phyloP scores from a whole-genome alignment of 2,329 filamentous ascomycete genomes.

The Aspergillus vadensis region DNA sequence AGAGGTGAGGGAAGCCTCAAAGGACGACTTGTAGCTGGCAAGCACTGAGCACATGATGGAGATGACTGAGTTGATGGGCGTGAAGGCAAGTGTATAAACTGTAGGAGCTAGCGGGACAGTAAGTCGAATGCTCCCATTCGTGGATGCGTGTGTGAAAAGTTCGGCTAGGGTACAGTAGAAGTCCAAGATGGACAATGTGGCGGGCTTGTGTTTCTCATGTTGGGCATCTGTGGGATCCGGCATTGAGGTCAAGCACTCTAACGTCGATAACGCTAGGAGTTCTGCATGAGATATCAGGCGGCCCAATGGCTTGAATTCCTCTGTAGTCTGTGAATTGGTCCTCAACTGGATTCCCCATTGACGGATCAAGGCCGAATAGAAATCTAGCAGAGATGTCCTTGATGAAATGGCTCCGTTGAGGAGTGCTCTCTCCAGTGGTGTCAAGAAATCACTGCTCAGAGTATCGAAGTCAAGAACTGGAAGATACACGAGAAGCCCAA shows the following conservation, averaged over 20 bases:
- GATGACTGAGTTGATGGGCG: conserved; percentile 61
- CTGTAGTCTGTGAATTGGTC: conserved; percentile 26
- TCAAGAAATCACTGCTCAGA: conserved; percentile 42
- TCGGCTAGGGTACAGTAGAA: conserved; percentile 68
- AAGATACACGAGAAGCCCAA: conserved; percentile 38
- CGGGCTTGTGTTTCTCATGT: conserved; percentile 25
- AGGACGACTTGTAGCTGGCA: conserved; percentile 71
- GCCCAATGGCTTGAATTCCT: conserved; percentile 36
- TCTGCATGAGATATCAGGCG: conserved; percentile 55
- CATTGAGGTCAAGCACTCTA: conserved; percentile 54
- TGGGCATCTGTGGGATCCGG: conserved; percentile 13
- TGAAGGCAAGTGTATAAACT: conserved; percentile 72
- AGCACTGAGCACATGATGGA: conserved; percentile 71
- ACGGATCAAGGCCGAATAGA: conserved; percentile 68
- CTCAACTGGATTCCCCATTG: conserved; percentile 50
- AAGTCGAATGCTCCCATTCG: conserved; percentile 63
- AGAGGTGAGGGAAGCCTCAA: conserved; percentile 62
- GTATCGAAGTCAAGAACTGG: conserved; percentile 34
- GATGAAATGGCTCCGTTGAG: conserved; percentile 46
- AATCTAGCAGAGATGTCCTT: conserved; percentile 62
- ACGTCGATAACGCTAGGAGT: conserved; percentile 59
- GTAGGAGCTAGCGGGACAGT: conserved; percentile 67
- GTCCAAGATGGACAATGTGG: conserved; percentile 60
- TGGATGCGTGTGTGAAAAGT: conserved; percentile 55
- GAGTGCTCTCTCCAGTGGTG: conserved; percentile 44